A percentile compares a stretch with the other conserved stretches of the same genome.
phyloP scores from a whole-genome alignment of 2,329 filamentous ascomycete species.

The Talaromyces sp. region DNA sequence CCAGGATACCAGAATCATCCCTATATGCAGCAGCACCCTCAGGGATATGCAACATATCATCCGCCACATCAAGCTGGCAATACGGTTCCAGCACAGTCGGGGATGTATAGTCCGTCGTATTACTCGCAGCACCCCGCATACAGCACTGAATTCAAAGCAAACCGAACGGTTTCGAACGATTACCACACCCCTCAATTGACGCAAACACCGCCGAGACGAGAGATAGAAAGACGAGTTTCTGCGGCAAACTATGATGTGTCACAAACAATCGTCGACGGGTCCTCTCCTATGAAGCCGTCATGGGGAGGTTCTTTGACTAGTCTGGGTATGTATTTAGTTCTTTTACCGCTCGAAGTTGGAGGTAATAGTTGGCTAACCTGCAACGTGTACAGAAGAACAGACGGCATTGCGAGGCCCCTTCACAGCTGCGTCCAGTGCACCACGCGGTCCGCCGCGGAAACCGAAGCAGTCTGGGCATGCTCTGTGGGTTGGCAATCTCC shows the following conservation, averaged over 20 bases:
- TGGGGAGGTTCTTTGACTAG: slow-evolving; percentile 5
- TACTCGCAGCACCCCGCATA: slow-evolving; percentile 21
- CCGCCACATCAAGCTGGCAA: slow-evolving; percentile 13
- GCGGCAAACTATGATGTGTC: slow-evolving; percentile 26
- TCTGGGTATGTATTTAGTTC: background rate
- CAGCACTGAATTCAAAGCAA: slow-evolving; percentile 16
- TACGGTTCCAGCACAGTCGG: slow-evolving; percentile 16
- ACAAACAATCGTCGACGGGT: slow-evolving; percentile 35
- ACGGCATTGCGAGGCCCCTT: background rate
- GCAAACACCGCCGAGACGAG: slow-evolving; percentile 24
- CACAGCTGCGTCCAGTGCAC: slow-evolving; percentile 29
- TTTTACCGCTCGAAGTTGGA: background rate
- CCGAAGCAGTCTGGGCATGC: slow-evolving; percentile 74
- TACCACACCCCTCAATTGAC: slow-evolving; percentile 13
- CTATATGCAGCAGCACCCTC: slow-evolving; percentile 24
- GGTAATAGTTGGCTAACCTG: background rate
- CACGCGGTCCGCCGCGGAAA: slow-evolving; percentile 61
- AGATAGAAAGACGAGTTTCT: slow-evolving; percentile 11
- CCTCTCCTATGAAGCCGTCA: slow-evolving; percentile 22
- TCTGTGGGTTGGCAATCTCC: slow-evolving; percentile 93
- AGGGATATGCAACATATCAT: slow-evolving; percentile 20
- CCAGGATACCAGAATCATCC: slow-evolving; percentile 20
- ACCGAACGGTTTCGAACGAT: slow-evolving; percentile 10
- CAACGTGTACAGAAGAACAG: background rate
- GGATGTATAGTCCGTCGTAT: slow-evolving; percentile 21